Conservation (phyloP, 768 basidiomycete genomes). For the Lyophyllum decastes region DNA sequence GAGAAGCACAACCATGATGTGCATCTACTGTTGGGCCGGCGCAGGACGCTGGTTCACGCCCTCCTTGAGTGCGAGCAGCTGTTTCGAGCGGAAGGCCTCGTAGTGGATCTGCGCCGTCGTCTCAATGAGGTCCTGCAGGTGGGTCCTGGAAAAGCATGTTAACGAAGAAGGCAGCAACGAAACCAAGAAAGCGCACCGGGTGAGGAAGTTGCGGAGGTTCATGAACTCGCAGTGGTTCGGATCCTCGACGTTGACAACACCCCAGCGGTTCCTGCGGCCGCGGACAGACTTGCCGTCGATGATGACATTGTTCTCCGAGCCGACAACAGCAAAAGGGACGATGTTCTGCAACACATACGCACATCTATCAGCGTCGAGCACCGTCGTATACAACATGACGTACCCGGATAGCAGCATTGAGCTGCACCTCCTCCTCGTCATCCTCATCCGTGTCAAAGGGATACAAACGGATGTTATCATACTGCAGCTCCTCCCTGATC, state of each 20-base stretch:
- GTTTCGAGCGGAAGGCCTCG: constrained; percentile 99
- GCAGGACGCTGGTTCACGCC: constrained; percentile 76
- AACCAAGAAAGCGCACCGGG: constrained; percentile 51
- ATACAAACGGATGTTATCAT: constrained; percentile 92
- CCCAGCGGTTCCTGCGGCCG: constrained; percentile 97
- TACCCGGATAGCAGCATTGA: constrained; percentile 91
- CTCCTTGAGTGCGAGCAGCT: constrained; percentile 95
- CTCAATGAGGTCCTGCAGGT: constrained; percentile 98
- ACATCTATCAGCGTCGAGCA: not conserved
- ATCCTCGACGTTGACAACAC: constrained; percentile 97
- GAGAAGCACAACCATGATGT: not conserved
- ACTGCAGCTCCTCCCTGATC: constrained; percentile 91
- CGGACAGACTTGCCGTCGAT: constrained; percentile 95
- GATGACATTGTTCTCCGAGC: constrained; percentile 94
- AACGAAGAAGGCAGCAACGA: not conserved
- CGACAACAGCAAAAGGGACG: constrained; percentile 96
- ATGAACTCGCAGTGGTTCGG: constrained; percentile 98
- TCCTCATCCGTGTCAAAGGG: constrained; percentile 97
- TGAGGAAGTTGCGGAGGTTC: constrained; percentile 95
- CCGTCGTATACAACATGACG: constrained; percentile 21
- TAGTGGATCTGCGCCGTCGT: constrained; percentile 99
- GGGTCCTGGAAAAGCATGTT: constrained; percentile 60
- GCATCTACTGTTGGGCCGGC: constrained; percentile 30
- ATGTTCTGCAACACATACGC: constrained; percentile 57
- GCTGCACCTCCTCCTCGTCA: constrained; percentile 87